Base-by-base conservation (phyloP, 257 asterid genomes). In the Penstemon eatonii region DNA sequence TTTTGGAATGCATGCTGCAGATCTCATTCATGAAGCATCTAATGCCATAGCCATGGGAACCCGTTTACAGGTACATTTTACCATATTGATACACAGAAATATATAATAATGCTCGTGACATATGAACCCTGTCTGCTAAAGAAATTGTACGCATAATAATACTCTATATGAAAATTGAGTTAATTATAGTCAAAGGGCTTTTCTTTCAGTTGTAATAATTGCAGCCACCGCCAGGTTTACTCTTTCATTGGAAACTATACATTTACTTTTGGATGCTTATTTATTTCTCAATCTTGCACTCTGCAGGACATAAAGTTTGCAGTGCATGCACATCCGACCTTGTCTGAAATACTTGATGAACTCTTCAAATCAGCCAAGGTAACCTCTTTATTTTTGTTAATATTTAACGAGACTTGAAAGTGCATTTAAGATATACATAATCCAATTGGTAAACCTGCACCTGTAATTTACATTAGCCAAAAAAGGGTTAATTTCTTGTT, bases 301-400 rank as follows among this genome's bases (percentile, higher is more conserved):
- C 58, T 74, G 61, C 89, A 91, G 97, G 97, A 91, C 79, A 69
- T 91, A 49, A 91, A 91, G 72, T 77, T 78, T 59, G 96, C 97
- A 18, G 96, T 91, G 76, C 97, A 91, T 56, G 97, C 97, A 11
- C 97, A 91, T 81, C 97, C 97, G 63, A 91, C 97, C 70, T 81
- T 91, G 84, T 91, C 97, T 51, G 97, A 91, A 80, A 96, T 91
- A 63, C 83, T 91, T 39, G 97, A 91, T 52, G 97, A 91, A 69
- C 95, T 91, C 78, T 91, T 85, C 73, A 88, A 91, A 84, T 81
- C 95, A 73, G 95, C 96, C 7, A 88, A 88, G 95, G 96, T 88
- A 84, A 78, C 71, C 15, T 53, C 54, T 7, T 70, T 42, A 12
- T 19, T 43, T n/a, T 25, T 41, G 15, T 59, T 47, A 4, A 6